Percentiles rank a stretch among this genome's conserved stretches.
phyloP scores from a whole-genome alignment of 805 yeast species.

The Yamadazyma laniorum region DNA sequence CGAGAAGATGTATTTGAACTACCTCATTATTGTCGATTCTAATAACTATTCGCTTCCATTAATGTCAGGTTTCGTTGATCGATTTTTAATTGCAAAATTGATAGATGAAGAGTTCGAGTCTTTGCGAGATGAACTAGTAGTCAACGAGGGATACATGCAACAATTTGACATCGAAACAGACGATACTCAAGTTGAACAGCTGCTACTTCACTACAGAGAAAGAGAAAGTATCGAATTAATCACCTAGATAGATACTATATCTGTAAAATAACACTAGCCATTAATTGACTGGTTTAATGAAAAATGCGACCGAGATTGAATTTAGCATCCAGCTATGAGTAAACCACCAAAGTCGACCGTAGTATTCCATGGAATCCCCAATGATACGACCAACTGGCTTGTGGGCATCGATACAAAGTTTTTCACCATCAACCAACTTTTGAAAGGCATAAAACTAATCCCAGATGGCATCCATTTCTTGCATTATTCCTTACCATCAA shows the following conservation, averaged over 20 bases:
- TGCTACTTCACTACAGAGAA: constrained; percentile 14
- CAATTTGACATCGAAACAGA: constrained; percentile 27
- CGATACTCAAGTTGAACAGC: constrained; percentile 1
- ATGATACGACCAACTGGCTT: constrained; percentile 18
- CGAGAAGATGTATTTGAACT: constrained; percentile 38
- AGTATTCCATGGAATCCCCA: constrained; percentile 15
- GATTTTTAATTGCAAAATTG: constrained; percentile 32
- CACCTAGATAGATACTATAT: constrained; percentile 21
- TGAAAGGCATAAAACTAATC: constrained; percentile 52
- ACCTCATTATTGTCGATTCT: constrained; percentile 26
- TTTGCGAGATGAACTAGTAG: constrained; percentile 16
- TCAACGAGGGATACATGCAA: constrained; percentile 13
- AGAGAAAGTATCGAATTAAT: constrained; percentile 31
- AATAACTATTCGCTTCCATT: constrained; percentile 7
- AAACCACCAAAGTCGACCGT: constrained; percentile 25
- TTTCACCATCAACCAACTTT: constrained; percentile 38
- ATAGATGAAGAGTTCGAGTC: constrained; percentile 27
- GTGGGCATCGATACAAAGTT: constrained; percentile 51
- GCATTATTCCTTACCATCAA: constrained; percentile 43
- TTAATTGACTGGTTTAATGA: too few relatives aligned
- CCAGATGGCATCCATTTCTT: constrained; percentile 53
- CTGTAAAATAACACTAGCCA: too few relatives aligned
- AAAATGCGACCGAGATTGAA: too few relatives aligned
- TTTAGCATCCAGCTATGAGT: too few relatives aligned
- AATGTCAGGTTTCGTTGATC: constrained; percentile 38